These are phyloP conservation scores for Colletotrichum spinosum DNA, from an alignment of 2,329 filamentous ascomycete species.

Conservation along the genomic window DNA sequence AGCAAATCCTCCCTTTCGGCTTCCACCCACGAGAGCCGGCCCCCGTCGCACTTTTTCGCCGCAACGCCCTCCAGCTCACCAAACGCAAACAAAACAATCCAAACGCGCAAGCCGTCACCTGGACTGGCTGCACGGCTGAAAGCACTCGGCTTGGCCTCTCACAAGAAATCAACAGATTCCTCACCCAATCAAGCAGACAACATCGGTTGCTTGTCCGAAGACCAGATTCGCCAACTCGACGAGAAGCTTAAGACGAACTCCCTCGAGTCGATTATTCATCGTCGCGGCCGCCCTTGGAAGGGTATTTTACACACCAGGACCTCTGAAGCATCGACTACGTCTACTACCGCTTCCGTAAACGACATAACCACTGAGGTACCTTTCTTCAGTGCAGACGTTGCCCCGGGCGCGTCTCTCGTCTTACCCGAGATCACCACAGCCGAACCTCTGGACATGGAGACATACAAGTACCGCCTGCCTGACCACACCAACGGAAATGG, in stretches of 20 bases:
- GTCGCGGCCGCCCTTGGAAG: constrained; percentile 79
- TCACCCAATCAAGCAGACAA: constrained; percentile 50
- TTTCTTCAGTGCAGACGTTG: constrained; percentile 41
- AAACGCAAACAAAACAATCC: constrained; percentile 43
- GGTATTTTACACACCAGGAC: constrained; percentile 67
- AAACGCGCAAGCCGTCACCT: constrained; percentile 70
- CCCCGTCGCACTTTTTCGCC: constrained; percentile 20
- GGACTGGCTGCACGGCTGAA: constrained; percentile 74
- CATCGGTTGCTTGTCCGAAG: constrained; percentile 77
- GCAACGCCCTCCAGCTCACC: constrained; percentile 41
- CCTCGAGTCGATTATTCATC: constrained; percentile 63
- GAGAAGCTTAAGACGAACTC: constrained; percentile 71
- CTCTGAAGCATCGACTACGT: constrained; percentile 42
- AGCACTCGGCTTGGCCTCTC: constrained; percentile 69
- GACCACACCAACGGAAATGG: constrained; percentile 77
- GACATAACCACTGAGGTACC: constrained; percentile 6
- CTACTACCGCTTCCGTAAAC: constrained; percentile 13
- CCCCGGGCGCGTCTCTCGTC: constrained; percentile 39
- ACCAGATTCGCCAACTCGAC: constrained; percentile 77
- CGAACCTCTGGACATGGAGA: constrained; percentile 73
- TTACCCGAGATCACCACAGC: constrained; percentile 65
- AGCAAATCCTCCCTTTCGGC: constrained; percentile 16
- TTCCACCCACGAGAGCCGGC: constrained; percentile 2
- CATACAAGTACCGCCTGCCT: constrained; percentile 79
- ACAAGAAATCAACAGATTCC: constrained; percentile 49